Evolutionary conservation across 441 rosid genomes (phyloP), one percentile per base, ranked within the genome.

Genomic region (Corymbia calophylla): DNA sequence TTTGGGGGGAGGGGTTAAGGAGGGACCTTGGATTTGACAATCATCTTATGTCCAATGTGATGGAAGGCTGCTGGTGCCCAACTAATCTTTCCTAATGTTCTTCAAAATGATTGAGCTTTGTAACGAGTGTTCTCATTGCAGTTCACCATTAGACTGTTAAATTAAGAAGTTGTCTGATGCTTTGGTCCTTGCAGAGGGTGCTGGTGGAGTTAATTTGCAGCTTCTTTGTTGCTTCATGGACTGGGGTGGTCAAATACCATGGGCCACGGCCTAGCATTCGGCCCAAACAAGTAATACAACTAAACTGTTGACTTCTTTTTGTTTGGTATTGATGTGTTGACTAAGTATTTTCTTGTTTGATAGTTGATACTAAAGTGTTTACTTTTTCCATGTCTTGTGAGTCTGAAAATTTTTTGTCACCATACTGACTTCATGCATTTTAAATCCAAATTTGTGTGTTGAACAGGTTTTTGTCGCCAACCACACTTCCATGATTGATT

Each of bases 141-240:
- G n/a, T 44, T 53, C 9, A 12, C 44, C 27, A 31, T 23, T 86
- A 25, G n/a, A 53, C 13, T 0, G 27, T 35, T 18, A 4, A 53
- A 8, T 55, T 7, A 55, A 86, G 32, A 27, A 11, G 58, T 86
- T 35, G 23, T 35, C 19, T 86, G 66, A 54, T 32, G 68, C 87
- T 86, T 55, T 86, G 64, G n/a, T 86, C 58, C 29, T 55, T 86
- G 44, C 93, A 97, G 99, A 96, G 99, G 97, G 90, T 92, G 90
- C 94, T 97, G 95, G 99, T 97, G 94, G 99, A 98, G 95, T 93
- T 98, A 93, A 95, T 98, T 58, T 97, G 99, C 95, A 95, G 99
- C 94, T 98, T 97, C 94, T 98, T 97, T 92, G 99, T 98, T 91
- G 99, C 98, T 66, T 98, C 99, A 77, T 98, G 99, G 99, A 96